Percentiles rank a stretch among this genome's conserved stretches.
Conservation (phyloP, 371 early-diverging fungal species). For the Mortierella sp. region DNA sequence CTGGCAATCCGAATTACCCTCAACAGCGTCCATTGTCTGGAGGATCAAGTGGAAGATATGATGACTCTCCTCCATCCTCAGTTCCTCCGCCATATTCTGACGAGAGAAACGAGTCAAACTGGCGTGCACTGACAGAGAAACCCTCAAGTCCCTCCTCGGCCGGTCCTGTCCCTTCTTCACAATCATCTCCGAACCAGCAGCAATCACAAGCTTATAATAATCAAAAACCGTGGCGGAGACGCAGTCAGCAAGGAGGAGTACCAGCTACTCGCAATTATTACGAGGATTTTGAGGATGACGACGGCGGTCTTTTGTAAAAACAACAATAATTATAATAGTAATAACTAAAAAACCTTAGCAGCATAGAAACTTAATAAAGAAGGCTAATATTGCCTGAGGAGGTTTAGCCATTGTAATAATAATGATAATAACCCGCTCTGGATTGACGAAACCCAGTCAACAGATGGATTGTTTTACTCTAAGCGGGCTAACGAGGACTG, state of each 20-base stretch:
- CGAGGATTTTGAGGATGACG: not conserved
- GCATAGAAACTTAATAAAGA: not conserved
- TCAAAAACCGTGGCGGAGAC: not conserved
- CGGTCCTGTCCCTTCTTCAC: not conserved
- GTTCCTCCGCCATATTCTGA: not conserved
- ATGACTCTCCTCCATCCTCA: not conserved
- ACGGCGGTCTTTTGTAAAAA: not conserved
- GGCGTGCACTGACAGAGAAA: conserved; percentile 2
- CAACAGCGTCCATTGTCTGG: not conserved
- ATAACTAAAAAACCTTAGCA: not conserved
- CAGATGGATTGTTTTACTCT: too few species aligned
- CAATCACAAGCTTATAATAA: not conserved
- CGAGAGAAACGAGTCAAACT: not conserved
- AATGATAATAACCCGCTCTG: too few species aligned
- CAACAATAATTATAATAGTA: not conserved
- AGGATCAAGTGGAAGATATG: not conserved
- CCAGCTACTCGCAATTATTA: not conserved
- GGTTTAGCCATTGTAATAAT: too few species aligned
- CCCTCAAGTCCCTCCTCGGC: not conserved
- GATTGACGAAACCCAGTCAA: too few species aligned
- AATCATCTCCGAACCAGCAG: not conserved
- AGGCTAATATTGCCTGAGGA: too few species aligned
- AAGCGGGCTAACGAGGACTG: too few species aligned
- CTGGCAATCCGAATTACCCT: not conserved
- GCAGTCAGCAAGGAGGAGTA: not conserved